Evolutionary conservation across 1,284 basidiomycete genomes (phyloP).

Genomic region (Phellopilus nigrolimitatus): DNA sequence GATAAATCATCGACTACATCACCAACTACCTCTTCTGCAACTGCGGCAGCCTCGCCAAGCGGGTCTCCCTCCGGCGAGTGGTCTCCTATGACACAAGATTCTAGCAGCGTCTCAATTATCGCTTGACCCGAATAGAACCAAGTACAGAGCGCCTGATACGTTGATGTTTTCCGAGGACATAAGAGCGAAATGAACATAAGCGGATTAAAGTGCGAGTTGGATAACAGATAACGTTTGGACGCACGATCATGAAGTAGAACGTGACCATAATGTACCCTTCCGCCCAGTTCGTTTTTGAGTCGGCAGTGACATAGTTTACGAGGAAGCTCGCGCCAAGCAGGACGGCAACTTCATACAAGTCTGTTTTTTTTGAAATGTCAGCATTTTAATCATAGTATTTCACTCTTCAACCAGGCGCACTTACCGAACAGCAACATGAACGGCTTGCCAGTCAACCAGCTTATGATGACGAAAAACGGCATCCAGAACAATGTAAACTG

Average conservation of each 20-base stretch:
- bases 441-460: slow-evolving; percentile 53
- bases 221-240: too few relatives aligned
- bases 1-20: slow-evolving; percentile 6
- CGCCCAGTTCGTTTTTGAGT: slow-evolving; percentile 67
- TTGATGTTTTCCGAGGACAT: too few relatives aligned
- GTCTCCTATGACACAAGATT: not conserved
- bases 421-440: slow-evolving; percentile 53
- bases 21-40: slow-evolving; percentile 9
- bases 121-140: slow-evolving; percentile 56
- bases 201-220: not conserved
- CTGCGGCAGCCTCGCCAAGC: slow-evolving; percentile 10
- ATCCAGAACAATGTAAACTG: slow-evolving; percentile 67
- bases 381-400: not conserved
- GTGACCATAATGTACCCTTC: slow-evolving; percentile 57
- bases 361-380: slow-evolving; percentile 28
- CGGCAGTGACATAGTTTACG: slow-evolving; percentile 67
- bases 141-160: slow-evolving; percentile 42
- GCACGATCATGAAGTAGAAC: slow-evolving; percentile 53
- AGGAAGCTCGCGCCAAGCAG: slow-evolving; percentile 60
- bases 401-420: slow-evolving; percentile 14
- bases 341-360: slow-evolving; percentile 55
- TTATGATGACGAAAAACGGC: slow-evolving; percentile 54
- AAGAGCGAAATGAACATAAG: not conserved
- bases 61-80: slow-evolving; percentile 9
- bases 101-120: slow-evolving; percentile 33